Evolutionary conservation across 176 grass and related monocot species (phyloP).

Genomic region (Secale cereale): DNA sequence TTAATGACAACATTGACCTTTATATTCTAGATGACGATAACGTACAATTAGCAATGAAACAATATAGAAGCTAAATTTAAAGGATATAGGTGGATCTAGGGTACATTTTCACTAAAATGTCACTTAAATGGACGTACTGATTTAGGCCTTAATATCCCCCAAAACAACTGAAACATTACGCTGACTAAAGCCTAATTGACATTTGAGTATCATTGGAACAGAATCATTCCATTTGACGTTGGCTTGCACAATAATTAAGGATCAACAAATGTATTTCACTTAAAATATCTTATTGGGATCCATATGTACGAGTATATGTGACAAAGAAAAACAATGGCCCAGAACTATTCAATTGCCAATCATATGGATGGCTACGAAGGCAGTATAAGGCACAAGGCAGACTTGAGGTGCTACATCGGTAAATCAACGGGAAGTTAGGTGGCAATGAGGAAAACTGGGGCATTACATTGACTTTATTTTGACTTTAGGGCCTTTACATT

Average conservation of each 20-base stretch:
- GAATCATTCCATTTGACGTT: background rate
- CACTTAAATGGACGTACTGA: background rate
- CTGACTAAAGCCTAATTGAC: background rate
- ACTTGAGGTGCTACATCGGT: background rate
- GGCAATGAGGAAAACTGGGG: background rate
- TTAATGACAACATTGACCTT: background rate
- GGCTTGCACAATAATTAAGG: background rate
- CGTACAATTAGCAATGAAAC: background rate
- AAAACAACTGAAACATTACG: background rate
- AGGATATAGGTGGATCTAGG: background rate
- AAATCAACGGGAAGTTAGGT: background rate
- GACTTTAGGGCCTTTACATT: background rate
- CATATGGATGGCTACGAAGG: conserved; percentile 6
- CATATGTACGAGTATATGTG: background rate
- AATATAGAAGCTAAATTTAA: background rate
- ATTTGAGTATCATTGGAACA: background rate
- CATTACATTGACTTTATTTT: background rate
- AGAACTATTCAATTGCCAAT: background rate
- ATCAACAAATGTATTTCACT: background rate
- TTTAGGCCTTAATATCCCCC: background rate
- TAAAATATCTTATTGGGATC: background rate
- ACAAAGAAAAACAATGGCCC: background rate
- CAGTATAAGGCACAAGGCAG: background rate
- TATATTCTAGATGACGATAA: background rate
- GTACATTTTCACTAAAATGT: background rate